These are phyloP conservation scores for Petunia axillaris DNA, from an alignment of 257 asterid genomes.

Conservation along the genomic window DNA sequence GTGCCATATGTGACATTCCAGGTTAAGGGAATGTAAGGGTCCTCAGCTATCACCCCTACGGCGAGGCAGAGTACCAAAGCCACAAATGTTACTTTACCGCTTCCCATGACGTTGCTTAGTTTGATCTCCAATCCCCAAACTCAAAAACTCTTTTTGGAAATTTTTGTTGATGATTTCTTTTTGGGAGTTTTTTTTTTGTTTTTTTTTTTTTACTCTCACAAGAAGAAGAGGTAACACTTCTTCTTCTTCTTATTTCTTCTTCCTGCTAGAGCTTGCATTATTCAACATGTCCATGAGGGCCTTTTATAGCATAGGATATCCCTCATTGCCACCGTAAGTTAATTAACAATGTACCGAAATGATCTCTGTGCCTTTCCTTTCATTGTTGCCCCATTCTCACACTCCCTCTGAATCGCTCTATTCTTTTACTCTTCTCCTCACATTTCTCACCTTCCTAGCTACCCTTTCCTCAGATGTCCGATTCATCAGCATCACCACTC, in stretches of 20 bases:
- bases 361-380: background rate
- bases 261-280: slow-evolving; percentile 24
- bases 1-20: slow-evolving; percentile 60
- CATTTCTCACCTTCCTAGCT: background rate
- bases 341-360: background rate
- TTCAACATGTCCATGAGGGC: background rate
- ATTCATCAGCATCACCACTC: background rate
- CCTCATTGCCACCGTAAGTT: background rate
- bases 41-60: slow-evolving; percentile 44
- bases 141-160: background rate
- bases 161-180: background rate
- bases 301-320: background rate
- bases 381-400: background rate
- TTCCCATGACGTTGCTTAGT: background rate
- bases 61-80: slow-evolving; percentile 44
- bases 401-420: background rate
- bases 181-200: background rate
- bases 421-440: background rate
- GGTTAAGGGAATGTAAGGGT: slow-evolving; percentile 44
- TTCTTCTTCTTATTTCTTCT: slow-evolving; percentile 17
- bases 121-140: background rate
- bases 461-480: background rate
- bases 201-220: slow-evolving; percentile 13
- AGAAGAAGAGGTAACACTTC: slow-evolving; percentile 20
- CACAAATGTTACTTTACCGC: slow-evolving; percentile 22